Evolutionary conservation across 305 asterid genomes (phyloP), one percentile per base, ranked within the genome.

Genomic region (Fraxinus sp.): DNA sequence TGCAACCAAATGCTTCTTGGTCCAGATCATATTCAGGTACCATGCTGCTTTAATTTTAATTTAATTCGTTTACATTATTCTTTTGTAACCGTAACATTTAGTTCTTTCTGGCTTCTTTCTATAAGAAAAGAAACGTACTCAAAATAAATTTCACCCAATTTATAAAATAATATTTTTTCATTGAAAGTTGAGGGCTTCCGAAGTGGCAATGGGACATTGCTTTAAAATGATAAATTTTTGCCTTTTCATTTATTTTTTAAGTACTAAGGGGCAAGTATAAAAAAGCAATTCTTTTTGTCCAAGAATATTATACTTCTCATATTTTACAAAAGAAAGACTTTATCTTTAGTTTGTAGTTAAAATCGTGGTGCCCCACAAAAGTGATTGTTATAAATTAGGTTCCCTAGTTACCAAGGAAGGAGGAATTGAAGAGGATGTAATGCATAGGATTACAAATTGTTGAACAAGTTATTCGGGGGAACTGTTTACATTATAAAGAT

Each of bases 1-100:
- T 96, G 99, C 93, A 96, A 96, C 93, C 99, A 96, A 90, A 95
- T 86, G 93, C 96, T 96, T 84, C 99, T 96, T 41, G 99, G 99
- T 80, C 97, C 98, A 24, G 99, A 96, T 85, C 99, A 96, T 86
- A 96, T 96, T 88, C 99, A 96, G 99, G 99, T 95, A 87, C 81
- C 49, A 64, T 84, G 77, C 81, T 80, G 37, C 77, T 78, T 83
- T 82, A 33, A 77, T 86, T 83, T 78, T 20, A 80, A 75, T 16
- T 32, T 81, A 64, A 52, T 78, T 80, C 62, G 55, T 30, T 75
- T 81, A 7, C 52, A 72, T 43, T 82, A 30, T 75, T 76, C 37
- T 52, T 76, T 77, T 20, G 36, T 75, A 73, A 76, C 59, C 22
- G 30, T 41, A 68, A 13, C 32, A 59, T 77, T 26, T 71, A 41